Conservation (phyloP, 2,329 filamentous ascomycete genomes). For the Fusarium sp. region DNA sequence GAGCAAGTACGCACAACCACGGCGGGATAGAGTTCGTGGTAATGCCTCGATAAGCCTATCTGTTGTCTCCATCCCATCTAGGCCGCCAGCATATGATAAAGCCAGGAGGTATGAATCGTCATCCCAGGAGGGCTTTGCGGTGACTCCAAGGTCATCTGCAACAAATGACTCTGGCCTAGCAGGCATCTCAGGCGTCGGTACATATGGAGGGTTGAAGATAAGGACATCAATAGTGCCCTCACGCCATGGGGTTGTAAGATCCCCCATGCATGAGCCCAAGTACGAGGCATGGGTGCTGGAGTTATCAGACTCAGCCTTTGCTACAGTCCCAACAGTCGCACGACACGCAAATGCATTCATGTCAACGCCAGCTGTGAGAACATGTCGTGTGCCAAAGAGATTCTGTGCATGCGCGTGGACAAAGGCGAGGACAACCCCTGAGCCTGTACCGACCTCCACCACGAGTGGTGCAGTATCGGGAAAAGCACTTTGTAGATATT, state of each 20-base stretch:
- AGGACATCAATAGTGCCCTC: conserved; percentile 77
- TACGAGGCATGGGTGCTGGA: conserved; percentile 61
- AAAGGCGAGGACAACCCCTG: conserved; percentile 93
- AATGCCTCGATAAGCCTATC: conserved; percentile 79
- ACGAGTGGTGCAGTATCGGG: conserved; percentile 68
- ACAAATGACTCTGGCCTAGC: conserved; percentile 53
- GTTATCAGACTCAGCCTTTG: conserved; percentile 55
- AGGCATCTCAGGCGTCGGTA: conserved; percentile 84
- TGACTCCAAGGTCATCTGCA: conserved; percentile 43
- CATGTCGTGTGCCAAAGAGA: conserved; percentile 77
- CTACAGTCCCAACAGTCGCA: conserved; percentile 78
- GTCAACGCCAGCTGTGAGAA: conserved; percentile 83
- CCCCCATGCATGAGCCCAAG: conserved; percentile 75
- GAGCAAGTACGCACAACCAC: conserved; percentile 88
- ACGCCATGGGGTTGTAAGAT: conserved; percentile 74
- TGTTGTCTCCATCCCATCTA: conserved; percentile 94
- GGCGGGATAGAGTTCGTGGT: conserved; percentile 68
- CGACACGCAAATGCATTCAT: conserved; percentile 86
- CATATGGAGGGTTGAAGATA: conserved; percentile 97
- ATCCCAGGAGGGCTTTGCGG: conserved; percentile 68
- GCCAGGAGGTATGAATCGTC: conserved; percentile 85
- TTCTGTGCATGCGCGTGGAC: conserved; percentile 76
- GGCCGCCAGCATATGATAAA: conserved; percentile 88
- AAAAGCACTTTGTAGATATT: conserved; percentile 77
- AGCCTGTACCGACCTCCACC: conserved; percentile 90